phyloP scores from a whole-genome alignment of 768 basidiomycete genomes.

The Tricholoma furcatifolium region DNA sequence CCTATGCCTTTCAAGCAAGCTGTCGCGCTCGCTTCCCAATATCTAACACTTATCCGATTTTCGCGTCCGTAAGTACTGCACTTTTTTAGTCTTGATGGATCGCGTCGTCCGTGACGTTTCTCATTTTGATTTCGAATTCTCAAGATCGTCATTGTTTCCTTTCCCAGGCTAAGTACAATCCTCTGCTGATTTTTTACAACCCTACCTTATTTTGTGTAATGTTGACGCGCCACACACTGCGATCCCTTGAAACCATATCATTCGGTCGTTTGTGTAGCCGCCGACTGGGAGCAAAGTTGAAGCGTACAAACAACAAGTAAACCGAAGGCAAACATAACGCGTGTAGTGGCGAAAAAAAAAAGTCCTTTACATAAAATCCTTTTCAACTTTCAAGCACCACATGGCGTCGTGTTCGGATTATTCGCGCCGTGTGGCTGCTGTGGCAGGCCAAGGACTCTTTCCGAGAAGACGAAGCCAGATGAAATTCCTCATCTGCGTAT shows the following conservation, averaged over 20 bases:
- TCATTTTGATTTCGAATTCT: not conserved
- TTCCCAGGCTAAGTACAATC: not conserved
- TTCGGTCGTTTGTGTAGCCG: not conserved
- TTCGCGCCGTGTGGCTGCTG: too few relatives aligned
- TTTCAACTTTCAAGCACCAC: not conserved
- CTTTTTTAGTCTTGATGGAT: not conserved
- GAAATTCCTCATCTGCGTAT: too few relatives aligned
- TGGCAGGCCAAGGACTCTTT: too few relatives aligned
- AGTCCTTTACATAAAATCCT: not conserved
- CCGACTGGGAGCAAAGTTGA: not conserved
- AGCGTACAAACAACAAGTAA: not conserved
- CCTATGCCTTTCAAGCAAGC: conserved; percentile 1
- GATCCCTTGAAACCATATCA: not conserved
- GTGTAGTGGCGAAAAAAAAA: not conserved
- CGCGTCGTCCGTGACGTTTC: not conserved
- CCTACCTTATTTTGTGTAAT: not conserved
- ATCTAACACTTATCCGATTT: conserved; percentile 1
- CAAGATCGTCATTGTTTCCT: not conserved
- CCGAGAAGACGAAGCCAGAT: too few relatives aligned
- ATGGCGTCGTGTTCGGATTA: not conserved
- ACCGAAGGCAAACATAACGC: too few relatives aligned
- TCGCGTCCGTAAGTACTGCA: not conserved
- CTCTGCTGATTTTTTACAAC: not conserved
- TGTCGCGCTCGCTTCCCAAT: not conserved
- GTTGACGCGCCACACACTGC: conserved; percentile 11